Conservation (phyloP, 1,284 basidiomycete genomes). For the Erythrobasidium hasegawianum region DNA sequence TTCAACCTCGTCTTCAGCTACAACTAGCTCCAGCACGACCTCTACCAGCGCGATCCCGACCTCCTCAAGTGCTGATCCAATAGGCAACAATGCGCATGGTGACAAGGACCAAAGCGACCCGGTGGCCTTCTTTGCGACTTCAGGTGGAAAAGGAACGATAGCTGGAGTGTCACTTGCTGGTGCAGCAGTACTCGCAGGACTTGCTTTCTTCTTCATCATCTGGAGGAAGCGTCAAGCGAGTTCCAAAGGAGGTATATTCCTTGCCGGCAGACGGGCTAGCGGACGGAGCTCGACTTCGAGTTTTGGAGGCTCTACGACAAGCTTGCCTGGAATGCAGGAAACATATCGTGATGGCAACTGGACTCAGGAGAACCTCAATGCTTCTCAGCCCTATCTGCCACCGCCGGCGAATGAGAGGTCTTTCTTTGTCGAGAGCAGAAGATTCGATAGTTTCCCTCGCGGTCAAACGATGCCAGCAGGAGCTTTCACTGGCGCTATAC, state of each 20-base stretch:
- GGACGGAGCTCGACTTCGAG: slow-evolving; percentile 11
- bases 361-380: no score
- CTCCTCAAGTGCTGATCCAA: background rate
- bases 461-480: background rate
- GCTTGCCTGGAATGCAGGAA: background rate
- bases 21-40: background rate
- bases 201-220: slow-evolving; percentile 12
- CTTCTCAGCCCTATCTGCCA: no score
- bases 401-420: background rate
- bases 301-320: slow-evolving; percentile 14
- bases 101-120: background rate
- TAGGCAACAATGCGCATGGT: background rate
- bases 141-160: slow-evolving; percentile 28
- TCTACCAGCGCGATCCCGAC: background rate
- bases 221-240: slow-evolving; percentile 8
- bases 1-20: background rate
- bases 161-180: slow-evolving; percentile 13
- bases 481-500: background rate
- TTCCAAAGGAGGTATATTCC: background rate
- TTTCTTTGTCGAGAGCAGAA: slow-evolving; percentile 14
- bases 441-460: background rate
- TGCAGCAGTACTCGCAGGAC: background rate
- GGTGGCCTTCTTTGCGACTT: slow-evolving; percentile 25
- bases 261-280: background rate
- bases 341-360: no score